phyloP scores from a whole-genome alignment of 2,329 filamentous ascomycete species.

The Fusarium citri region DNA sequence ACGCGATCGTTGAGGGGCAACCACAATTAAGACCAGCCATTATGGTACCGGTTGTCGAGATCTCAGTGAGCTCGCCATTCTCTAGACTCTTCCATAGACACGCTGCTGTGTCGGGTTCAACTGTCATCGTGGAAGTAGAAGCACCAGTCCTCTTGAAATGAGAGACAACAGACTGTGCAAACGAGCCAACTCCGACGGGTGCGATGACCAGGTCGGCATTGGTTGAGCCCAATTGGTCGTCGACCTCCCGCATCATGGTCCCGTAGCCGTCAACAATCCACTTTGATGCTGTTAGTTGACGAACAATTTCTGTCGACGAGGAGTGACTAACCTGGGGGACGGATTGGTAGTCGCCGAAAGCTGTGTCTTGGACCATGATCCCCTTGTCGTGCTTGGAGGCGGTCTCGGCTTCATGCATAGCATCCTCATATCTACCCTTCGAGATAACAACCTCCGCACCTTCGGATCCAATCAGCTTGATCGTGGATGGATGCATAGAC shows the following conservation, averaged over 20 bases:
- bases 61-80: constrained; percentile 58
- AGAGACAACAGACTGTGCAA: constrained; percentile 75
- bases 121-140: constrained; percentile 64
- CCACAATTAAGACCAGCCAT: constrained; percentile 82
- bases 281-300: constrained; percentile 40
- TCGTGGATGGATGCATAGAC: constrained; percentile 66
- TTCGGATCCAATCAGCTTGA: constrained; percentile 67
- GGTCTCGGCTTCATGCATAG: constrained; percentile 62
- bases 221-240: constrained; percentile 64
- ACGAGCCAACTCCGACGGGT: constrained; percentile 78
- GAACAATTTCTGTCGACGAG: fast-evolving
- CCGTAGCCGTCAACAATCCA: constrained; percentile 84
- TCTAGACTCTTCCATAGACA: constrained; percentile 67
- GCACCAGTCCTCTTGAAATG: constrained; percentile 67
- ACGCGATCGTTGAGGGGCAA: constrained; percentile 73
- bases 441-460: constrained; percentile 69
- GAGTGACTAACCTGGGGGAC: constrained; percentile 64
- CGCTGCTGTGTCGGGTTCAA: constrained; percentile 75
- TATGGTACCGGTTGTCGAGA: constrained; percentile 71
- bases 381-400: constrained; percentile 56
- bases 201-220: constrained; percentile 64
- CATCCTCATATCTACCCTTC: constrained; percentile 72
- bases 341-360: constrained; percentile 73
- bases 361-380: constrained; percentile 75
- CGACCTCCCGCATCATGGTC: constrained; percentile 77